Evolutionary conservation across 805 yeast genomes (phyloP).

Genomic region (Lachancea lanzarotensis): DNA sequence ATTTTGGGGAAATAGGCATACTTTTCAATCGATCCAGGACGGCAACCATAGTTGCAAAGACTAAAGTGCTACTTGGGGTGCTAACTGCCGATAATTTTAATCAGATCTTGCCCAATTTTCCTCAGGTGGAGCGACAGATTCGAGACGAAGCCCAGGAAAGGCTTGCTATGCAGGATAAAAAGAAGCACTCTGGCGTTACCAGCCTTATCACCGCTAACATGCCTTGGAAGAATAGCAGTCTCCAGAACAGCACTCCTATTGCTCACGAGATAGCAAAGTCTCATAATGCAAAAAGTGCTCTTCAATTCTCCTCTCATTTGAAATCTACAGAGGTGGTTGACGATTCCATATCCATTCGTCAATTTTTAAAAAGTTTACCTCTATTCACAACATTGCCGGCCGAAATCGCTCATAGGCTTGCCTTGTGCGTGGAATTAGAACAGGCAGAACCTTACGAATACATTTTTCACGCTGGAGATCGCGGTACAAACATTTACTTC

Average conservation of each 20-base stretch:
- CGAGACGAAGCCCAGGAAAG: conserved; percentile 78
- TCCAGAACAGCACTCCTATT: neutral
- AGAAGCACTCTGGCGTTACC: conserved; percentile 39
- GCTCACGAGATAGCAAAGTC: neutral
- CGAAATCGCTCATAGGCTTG: conserved; percentile 55
- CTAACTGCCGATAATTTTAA: conserved; percentile 58
- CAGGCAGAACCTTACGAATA: conserved; percentile 50
- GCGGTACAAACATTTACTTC: conserved; percentile 59
- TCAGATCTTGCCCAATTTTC: conserved; percentile 54
- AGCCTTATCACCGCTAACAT: conserved; percentile 13
- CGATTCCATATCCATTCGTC: conserved; percentile 50
- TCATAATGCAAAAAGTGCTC: neutral
- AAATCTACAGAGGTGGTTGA: conserved; percentile 37
- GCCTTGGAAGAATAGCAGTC: conserved; percentile 1
- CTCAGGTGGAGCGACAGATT: conserved; percentile 58
- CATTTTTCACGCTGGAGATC: conserved; percentile 53
- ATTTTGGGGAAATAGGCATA: conserved; percentile 77
- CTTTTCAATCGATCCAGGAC: conserved; percentile 70
- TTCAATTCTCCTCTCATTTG: neutral
- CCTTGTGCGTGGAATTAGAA: conserved; percentile 54
- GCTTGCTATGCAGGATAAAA: conserved; percentile 61
- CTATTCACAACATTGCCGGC: conserved; percentile 53
- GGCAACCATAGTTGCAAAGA: conserved; percentile 68
- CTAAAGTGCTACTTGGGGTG: conserved; percentile 61
- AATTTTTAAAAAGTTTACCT: conserved; percentile 51